Base-by-base conservation (phyloP, 768 basidiomycete genomes). In the Gloeopeniophorella convolvens region DNA sequence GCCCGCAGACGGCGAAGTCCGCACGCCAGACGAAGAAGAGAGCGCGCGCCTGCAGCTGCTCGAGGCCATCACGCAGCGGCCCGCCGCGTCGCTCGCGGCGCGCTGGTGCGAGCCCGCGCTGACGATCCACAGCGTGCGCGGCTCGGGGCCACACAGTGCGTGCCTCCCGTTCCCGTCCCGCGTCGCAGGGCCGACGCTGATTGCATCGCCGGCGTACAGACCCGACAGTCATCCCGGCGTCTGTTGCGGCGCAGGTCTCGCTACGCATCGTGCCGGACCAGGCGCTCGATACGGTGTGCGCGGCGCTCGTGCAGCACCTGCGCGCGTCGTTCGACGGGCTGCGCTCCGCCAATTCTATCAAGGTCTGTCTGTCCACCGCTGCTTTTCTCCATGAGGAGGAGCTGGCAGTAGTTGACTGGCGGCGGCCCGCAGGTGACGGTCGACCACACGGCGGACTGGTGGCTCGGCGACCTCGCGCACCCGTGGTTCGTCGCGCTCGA, bases 181-280 rank as follows among this genome's bases (percentile, higher is more conserved):
- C 16, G 12, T 31, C 23, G 3, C 33, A 40, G 18, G 24, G 18
- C 11, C 24, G 24, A n/a, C n/a, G n/a, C n/a, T 5, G 27, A 16
- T 20, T 15, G 5, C 8, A 15, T 13, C 33, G 15, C 28, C 7
- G 30, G 20, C 13, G 35, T 9, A 6, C 42, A 90, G 89, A 89
- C 63, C 72, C 85, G 3, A 95, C 95, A 1, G 82, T 97, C 51
- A 98, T 98, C 37, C 93, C 95, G 0, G 80, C 82, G 1, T 76
- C 72, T 8, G 90, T 95, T 23, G 80, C 77, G n/a, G 81, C 93
- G 1, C 83, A 89, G 55, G 75, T 97, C 5, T 95, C 91, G 4
- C 66, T 98, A 51, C 88, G 95, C 11, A 87, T 97, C 57, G 95
- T 99, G 0, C 95, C 95, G 1, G 91, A 98, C 62, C 95, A 98